Percentiles rank a stretch among this genome's conserved stretches.
Evolutionary conservation across 345 rosid species (phyloP).

Genomic region (Gossypium raimondii): DNA sequence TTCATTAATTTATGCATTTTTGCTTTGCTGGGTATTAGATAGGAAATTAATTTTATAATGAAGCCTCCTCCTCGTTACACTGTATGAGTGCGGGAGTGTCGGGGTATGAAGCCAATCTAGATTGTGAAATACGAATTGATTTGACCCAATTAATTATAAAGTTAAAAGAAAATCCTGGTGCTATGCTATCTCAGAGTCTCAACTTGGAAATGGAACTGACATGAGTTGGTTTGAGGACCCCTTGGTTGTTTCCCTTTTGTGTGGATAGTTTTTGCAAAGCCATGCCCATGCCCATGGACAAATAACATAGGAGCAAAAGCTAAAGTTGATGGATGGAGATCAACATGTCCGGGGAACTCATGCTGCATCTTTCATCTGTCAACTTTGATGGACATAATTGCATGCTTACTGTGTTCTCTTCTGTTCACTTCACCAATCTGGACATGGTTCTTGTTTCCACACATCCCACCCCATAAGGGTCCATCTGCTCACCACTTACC

Average conservation of each 20-base stretch:
- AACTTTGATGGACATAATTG: background rate
- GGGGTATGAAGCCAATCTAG: slow-evolving; percentile 5
- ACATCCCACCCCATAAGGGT: background rate
- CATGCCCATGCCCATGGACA: background rate
- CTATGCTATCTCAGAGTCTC: background rate
- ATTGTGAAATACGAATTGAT: background rate
- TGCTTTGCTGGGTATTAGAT: slow-evolving; percentile 6
- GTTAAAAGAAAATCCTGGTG: no score
- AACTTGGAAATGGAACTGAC: slow-evolving; percentile 15
- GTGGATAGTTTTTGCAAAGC: slow-evolving; percentile 15
- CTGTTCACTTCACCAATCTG: background rate
- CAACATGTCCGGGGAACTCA: background rate
- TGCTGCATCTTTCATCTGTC: background rate
- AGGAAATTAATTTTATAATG: background rate
- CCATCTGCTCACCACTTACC: no score
- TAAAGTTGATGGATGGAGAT: background rate
- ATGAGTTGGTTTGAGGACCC: slow-evolving; percentile 10
- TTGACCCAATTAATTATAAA: background rate
- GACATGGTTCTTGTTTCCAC: background rate
- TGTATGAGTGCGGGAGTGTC: slow-evolving; percentile 24
- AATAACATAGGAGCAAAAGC: background rate
- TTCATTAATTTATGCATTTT: slow-evolving; percentile 14
- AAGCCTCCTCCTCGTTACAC: slow-evolving; percentile 8
- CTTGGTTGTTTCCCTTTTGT: background rate
- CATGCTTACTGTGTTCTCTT: background rate